Base-by-base conservation (phyloP, 2,329 filamentous ascomycete genomes). In the Fusarium citri region DNA sequence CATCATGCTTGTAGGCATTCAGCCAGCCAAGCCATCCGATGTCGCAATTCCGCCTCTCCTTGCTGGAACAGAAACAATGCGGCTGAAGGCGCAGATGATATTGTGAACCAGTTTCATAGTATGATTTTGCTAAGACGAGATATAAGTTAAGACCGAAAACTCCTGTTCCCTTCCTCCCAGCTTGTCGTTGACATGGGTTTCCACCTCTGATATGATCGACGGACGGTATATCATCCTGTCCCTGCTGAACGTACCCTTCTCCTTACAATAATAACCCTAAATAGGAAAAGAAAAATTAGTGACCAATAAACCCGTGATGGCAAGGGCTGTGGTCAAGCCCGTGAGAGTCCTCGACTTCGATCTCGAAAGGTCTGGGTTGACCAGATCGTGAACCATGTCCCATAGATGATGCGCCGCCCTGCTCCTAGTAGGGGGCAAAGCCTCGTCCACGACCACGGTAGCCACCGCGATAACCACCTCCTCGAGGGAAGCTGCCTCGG, bases 391-490 rank as follows among this genome's bases (percentile, higher is more conserved):
- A 66, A 46, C 58, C 59, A 49, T 66, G 60, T 60, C 47, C 68
- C 60, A 69, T 65, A 56, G 58, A 58, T 55, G 63, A 60, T 62
- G 70, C 64, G 70, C 59, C 65, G 74, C 79, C 80, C 75, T 80
- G 77, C 67, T 80, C 77, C 80, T 86, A 92, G 79, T 92, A 92
- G 63, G 90, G 90, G 59, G 86, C 80, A 78, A 84, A 91, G 67
- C 89, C 89, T 74, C 89, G 86, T 59, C 86, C 87, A 73, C 91
- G 87, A 55, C 88, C 90, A 62, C 90, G 85, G 77, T 91, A 91
- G 51, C 89, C 90, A 63, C 88, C 90, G 59, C 90, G 84, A 77
- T 92, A 92, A 54, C 88, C 89, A 40, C 87, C 78, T 45, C 76
- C 74, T 22, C 76, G 73, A 49, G 77, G 72, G 66, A 84, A 87